Evolutionary conservation across 768 basidiomycete species (phyloP).

Genomic region (Leucosporidium scottii): DNA sequence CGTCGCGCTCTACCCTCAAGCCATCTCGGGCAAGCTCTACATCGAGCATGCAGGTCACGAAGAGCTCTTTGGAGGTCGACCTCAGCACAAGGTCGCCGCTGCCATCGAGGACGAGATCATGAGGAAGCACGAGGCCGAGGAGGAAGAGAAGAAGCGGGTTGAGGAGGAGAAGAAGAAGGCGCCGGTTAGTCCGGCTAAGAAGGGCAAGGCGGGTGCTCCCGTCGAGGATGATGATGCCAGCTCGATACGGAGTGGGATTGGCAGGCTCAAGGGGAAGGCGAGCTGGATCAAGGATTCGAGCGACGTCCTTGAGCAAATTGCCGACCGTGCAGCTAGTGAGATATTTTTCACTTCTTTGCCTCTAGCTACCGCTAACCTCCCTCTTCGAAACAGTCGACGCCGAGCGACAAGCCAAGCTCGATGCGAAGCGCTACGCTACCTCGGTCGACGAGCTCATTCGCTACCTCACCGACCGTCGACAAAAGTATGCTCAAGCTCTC

Average conservation of each 20-base stretch:
- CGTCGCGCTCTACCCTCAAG: slow-evolving; percentile 75
- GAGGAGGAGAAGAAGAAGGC: slow-evolving; percentile 7
- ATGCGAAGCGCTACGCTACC: slow-evolving; percentile 50
- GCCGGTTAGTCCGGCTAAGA: background rate
- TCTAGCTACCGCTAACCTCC: background rate
- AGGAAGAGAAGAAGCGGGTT: background rate
- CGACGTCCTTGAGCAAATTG: slow-evolving; percentile 25
- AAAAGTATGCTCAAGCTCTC: slow-evolving; percentile 72
- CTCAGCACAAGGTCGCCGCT: background rate
- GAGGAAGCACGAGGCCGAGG: background rate
- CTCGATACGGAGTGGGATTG: slow-evolving; percentile 45
- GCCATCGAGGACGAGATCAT: slow-evolving; percentile 4
- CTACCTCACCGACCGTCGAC: slow-evolving; percentile 82
- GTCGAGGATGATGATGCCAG: slow-evolving; percentile 60
- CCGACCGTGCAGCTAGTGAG: slow-evolving; percentile 39
- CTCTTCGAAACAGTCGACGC: background rate
- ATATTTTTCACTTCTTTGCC: background rate
- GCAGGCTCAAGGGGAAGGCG: slow-evolving; percentile 14
- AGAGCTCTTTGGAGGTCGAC: slow-evolving; percentile 67
- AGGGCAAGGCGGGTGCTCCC: background rate
- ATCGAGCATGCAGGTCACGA: slow-evolving; percentile 69
- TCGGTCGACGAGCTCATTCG: slow-evolving; percentile 82
- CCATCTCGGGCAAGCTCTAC: slow-evolving; percentile 68
- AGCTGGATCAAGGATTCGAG: slow-evolving; percentile 15
- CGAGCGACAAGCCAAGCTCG: slow-evolving; percentile 16